These are phyloP conservation scores for Echinosphaeria canescens DNA, from an alignment of 2,329 filamentous ascomycete genomes.

Conservation along the genomic window DNA sequence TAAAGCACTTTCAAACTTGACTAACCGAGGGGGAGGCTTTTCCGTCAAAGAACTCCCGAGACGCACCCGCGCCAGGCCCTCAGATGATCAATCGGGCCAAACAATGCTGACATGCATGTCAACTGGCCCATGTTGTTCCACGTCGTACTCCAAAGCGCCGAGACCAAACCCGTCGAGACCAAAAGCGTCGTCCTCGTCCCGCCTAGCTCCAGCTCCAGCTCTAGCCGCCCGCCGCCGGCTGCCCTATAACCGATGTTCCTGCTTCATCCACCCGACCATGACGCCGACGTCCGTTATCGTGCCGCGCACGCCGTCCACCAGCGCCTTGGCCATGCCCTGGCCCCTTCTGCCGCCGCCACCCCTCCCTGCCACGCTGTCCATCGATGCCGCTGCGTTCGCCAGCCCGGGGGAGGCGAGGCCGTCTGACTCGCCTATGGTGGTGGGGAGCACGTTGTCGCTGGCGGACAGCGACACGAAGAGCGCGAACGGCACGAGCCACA, in stretches of 20 bases:
- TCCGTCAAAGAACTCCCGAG: no score
- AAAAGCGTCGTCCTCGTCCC: no score
- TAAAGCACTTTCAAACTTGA: no score
- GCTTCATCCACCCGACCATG: constrained; percentile 17
- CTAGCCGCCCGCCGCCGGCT: no score
- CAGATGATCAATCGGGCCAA: no score
- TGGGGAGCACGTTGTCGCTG: constrained; percentile 85
- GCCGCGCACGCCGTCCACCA: constrained; percentile 34
- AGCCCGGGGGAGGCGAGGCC: constrained; percentile 15
- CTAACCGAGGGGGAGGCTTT: no score
- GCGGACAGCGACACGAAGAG: constrained; percentile 89
- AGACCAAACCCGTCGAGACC: no score
- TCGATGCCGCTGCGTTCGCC: constrained; percentile 16
- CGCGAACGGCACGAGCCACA: constrained; percentile 91
- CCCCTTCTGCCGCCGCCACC: constrained; percentile 20
- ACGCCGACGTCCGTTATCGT: constrained; percentile 23
- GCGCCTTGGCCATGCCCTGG: constrained; percentile 43
- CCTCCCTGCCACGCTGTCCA: constrained; percentile 6
- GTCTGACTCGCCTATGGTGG: constrained; percentile 50
- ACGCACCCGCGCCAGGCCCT: no score
- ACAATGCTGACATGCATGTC: no score
- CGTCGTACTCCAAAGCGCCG: no score
- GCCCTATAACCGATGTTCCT: constrained; percentile 7
- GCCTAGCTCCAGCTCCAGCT: no score
- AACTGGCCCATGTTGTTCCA: no score